Conservation (phyloP, 208 protist species). For the Acanthamoeba divionensis region DNA sequence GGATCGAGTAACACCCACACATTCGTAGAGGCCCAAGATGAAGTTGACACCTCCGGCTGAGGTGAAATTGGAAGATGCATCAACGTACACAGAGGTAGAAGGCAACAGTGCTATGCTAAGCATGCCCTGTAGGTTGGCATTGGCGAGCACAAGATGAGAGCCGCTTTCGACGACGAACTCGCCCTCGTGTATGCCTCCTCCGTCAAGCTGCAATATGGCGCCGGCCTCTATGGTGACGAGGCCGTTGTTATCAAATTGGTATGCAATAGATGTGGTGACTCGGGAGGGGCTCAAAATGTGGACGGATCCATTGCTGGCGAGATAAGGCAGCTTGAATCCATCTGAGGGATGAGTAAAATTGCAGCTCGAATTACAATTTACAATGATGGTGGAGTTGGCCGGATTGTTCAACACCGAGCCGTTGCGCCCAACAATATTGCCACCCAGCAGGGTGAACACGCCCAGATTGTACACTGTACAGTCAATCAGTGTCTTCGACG, state of each 20-base stretch:
- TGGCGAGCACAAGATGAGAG: background rate
- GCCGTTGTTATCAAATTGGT: slow-evolving; percentile 43
- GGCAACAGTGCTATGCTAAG: background rate
- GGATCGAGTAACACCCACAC: background rate
- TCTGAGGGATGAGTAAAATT: background rate
- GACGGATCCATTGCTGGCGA: background rate
- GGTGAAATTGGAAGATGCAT: slow-evolving; percentile 39
- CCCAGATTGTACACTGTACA: background rate
- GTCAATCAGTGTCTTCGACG: background rate
- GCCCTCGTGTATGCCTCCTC: slow-evolving; percentile 37
- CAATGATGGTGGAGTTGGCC: background rate
- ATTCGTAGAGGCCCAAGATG: slow-evolving; percentile 20
- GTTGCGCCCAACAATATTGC: background rate
- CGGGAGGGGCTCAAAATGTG: background rate
- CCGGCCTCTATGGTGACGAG: background rate
- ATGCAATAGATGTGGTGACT: background rate
- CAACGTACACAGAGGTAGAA: background rate
- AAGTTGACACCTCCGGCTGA: slow-evolving; percentile 29
- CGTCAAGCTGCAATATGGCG: background rate
- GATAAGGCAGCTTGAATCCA: background rate
- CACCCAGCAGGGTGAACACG: background rate
- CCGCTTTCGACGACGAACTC: background rate
- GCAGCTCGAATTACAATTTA: background rate
- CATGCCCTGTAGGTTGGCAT: slow-evolving; percentile 12
- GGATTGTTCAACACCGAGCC: slow-evolving; percentile 1